Evolutionary conservation across 352 stramenopile species (phyloP), one percentile per base, ranked within the genome.

Genomic region (Albugo candida): DNA sequence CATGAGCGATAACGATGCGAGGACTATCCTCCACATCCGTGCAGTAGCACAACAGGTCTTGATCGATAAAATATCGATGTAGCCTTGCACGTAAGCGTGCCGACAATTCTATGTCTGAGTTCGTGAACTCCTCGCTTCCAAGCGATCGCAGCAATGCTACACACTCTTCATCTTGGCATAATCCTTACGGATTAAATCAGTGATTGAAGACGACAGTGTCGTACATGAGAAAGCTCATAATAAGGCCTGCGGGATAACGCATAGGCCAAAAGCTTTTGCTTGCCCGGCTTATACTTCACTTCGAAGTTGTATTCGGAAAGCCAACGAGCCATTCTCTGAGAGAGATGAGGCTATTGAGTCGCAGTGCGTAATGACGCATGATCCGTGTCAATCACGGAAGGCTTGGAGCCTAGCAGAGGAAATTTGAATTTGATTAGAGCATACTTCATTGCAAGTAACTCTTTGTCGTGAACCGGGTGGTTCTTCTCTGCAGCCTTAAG

Each of bases 271-370:
- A 65, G 43, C 13, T 61, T 65, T 5, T 19, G 35, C 0, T 51
- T 53, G 1, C 54, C 53, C 0, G 47, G 47, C 35, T 67, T 61
- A 48, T 65, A 61, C 1, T 54, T 4, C 0, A 58, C 49, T 0
- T 38, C 24, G 21, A 68, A 63, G 27, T 61, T 64, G 46, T 56
- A 64, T 21, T 64, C 36, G 2, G 53, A 44, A 10, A 65, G 35
- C 47, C 57, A 65, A 12, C 54, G 18, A 10, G 39, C 44, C 57
- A 61, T 63, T 12, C 53, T 47, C 16, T 63, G 47, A 13, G 45
- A 54, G 6, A 51, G 8, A 1, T 51, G 46, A 1, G 2, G 5
- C 6, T n/a, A n/a, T 6, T 43, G 45, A 5, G 35, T 45, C 10
- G 5, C 46, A 11, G 11, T 13, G 0, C 12, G 19, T 19, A 51